Percentiles rank a stretch among this genome's conserved stretches.
Evolutionary conservation across 2,329 filamentous ascomycete genomes (phyloP).

Genomic region (Colletotrichum phormii): DNA sequence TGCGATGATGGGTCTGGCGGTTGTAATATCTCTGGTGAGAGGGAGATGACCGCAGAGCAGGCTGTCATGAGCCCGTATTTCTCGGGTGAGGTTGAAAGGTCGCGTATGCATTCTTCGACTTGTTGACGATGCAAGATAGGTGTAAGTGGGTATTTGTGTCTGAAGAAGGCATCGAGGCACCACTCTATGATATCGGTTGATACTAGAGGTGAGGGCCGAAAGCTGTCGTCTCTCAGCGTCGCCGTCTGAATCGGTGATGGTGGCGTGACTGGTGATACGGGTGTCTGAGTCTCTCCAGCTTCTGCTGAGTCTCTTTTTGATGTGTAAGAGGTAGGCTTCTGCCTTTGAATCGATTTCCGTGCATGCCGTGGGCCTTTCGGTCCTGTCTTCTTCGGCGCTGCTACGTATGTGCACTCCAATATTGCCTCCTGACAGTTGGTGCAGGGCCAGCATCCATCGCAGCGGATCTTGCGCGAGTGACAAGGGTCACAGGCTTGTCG

Average conservation of each 20-base stretch:
- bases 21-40: not conserved
- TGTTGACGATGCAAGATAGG: slow-evolving; percentile 44
- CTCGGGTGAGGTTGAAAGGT: not conserved
- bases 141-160: slow-evolving; percentile 49
- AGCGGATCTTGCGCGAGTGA: not conserved
- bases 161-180: slow-evolving; percentile 47
- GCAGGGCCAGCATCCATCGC: not conserved
- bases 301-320: not conserved
- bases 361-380: not conserved
- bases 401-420: not conserved
- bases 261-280: not conserved
- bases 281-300: not conserved
- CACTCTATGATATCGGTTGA: slow-evolving; percentile 37
- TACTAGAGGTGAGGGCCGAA: slow-evolving; percentile 15
- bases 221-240: not conserved
- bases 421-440: not conserved
- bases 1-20: not conserved
- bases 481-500: not conserved
- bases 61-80: not conserved
- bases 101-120: slow-evolving; percentile 24
- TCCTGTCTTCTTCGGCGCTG: not conserved
- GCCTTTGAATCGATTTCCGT: not conserved
- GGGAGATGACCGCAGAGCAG: not conserved
- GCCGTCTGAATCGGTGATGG: not conserved
- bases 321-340: not conserved